Base-by-base conservation (phyloP, 768 basidiomycete species). In the Boletus vinaceobasis region DNA sequence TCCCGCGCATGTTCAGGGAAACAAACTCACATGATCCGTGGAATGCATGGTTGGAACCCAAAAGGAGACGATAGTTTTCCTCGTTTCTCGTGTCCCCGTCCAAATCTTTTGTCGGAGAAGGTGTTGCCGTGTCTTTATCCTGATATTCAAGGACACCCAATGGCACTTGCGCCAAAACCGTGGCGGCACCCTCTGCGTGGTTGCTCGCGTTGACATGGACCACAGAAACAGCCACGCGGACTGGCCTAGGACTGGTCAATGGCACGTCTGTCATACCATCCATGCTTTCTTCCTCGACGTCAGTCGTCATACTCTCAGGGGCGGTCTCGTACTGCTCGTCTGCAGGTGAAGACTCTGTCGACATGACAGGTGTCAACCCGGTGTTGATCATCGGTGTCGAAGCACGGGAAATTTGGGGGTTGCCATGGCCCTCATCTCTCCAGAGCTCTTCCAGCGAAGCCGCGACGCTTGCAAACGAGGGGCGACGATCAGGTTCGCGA, bases 31-130 rank as follows among this genome's bases (percentile, higher is more conserved):
- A 63, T 14, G 85, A 82, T 21, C 79, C 77, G 65, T 93, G 85
- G 70, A 84, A 91, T 26, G 79, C 75, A 57, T 92, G 90, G 40
- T 75, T 78, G 44, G 87, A 70, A 21, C 49, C 57, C 7, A 48
- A 43, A 51, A 87, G 71, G 55, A 86, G 74, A 31, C 90, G 74
- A 65, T 91, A 93, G 55, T 82, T 75, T 56, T 83, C 73, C 71
- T 92, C 90, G 53, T 86, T 78, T 58, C 74, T 74, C 40, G 74
- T 68, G 43, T 80, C 75, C 15, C 73, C 65, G n/a, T 73, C 63
- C 7, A 58, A 56, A 17, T 74, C 72, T 44, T 80, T 75, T 26
- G 57, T 60, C 1, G 75, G 74, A 0, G 73, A 64, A 2, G 74
- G 75, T 5, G 76, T 26, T 1, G 43, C 5, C 1, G 42, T 43